Conservation (phyloP, 179 eudicot genomes). For the Beta macrorhiza region DNA sequence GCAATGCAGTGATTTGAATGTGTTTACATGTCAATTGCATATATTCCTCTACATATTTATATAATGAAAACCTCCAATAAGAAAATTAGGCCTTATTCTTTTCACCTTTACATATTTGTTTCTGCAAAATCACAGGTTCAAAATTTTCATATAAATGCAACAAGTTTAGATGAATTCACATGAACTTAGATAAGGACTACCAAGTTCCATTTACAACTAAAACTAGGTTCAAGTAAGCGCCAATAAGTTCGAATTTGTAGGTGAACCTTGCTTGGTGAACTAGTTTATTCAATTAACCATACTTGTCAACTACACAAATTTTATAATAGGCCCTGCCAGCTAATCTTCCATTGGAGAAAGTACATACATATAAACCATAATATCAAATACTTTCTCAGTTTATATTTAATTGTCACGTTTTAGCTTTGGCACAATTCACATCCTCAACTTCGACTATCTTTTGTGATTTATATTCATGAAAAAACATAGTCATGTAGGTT, state of each 20-base stretch:
- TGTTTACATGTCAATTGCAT: slow-evolving; percentile 1
- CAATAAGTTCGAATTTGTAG: background rate
- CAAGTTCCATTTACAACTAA: background rate
- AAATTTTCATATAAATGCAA: background rate
- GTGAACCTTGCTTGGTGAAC: background rate
- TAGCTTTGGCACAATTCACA: no score
- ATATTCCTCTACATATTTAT: background rate
- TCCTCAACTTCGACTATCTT: no score
- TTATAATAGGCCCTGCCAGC: background rate
- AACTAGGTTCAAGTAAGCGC: background rate
- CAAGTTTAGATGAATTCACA: background rate
- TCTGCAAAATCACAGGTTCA: background rate
- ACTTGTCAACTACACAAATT: background rate
- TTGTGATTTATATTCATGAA: no score
- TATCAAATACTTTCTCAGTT: no score
- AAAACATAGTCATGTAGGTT: no score
- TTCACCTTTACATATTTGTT: background rate
- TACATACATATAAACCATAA: background rate
- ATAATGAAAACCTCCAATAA: background rate
- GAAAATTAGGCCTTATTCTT: background rate
- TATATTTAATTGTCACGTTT: no score
- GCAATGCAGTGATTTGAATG: background rate
- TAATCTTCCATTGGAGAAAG: background rate
- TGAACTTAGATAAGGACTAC: background rate
- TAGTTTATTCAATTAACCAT: background rate